Evolutionary conservation across 306 rosid genomes (phyloP), one percentile per base, ranked within the genome.

Genomic region (Prunus kanzakura): DNA sequence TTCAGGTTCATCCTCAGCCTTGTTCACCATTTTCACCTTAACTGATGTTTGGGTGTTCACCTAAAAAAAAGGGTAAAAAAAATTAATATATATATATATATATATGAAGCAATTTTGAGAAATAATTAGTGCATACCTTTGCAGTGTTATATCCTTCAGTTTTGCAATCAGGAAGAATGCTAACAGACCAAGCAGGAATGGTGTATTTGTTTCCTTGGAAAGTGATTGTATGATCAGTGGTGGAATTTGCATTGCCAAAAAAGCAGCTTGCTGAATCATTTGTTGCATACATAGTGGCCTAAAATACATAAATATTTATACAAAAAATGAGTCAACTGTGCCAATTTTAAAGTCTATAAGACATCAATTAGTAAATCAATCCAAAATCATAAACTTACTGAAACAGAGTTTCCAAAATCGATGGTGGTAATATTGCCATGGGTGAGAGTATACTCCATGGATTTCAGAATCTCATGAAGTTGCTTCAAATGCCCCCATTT

Each of bases 141-240:
- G 94, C 91, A 0, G 90, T 87, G 81, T 86, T 89, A 57, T 84
- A 84, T 55, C 7, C 91, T 77, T 85, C 89, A 3, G 27, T 27
- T 74, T 80, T 29, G 60, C 87, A 86, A 57, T 87, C 85, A 1
- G 90, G 90, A 27, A 89, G 90, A 81, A 89, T 76, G 49, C 80
- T 82, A 20, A 89, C 91, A 46, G 91, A 89, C 90, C 91, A 89
- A n/a, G 94, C 90, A 3, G 94, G 94, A 64, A 87, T 69, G 2
- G 30, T 9, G 23, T 67, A 77, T 11, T 46, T 52, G 0, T 65
- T 84, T 55, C 81, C 90, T 60, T 38, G 67, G 32, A 75, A 85
- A 22, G 62, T 85, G 29, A 89, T n/a, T 12, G 84, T 76, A n/a
- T 85, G 85, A 50, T 89, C 91, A 3, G 65, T 11, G 46, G 78